A percentile compares a stretch with the other conserved stretches of the same genome.
These are phyloP conservation scores for Telopea speciosissima DNA, from an alignment of 177 flowering plant genomes.

Conservation along the genomic window DNA sequence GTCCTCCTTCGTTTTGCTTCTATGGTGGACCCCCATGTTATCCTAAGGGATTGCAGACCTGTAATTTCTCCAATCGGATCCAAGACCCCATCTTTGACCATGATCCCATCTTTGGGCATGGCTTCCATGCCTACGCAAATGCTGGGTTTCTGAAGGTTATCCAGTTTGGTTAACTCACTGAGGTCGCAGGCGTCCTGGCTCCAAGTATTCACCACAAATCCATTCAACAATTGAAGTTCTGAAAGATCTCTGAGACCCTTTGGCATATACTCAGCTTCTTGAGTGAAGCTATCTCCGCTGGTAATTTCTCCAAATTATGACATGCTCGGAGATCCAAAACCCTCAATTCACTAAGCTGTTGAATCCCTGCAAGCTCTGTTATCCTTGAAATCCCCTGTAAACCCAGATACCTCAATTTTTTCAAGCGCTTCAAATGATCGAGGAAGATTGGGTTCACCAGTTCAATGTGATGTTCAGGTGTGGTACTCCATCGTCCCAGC, in stretches of 20 bases:
- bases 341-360: conserved; percentile 12
- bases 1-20: too few species aligned
- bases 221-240: conserved; percentile 26
- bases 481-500: conserved; percentile 27
- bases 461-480: conserved; percentile 17
- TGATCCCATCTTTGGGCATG: too few species aligned
- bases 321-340: conserved; percentile 34
- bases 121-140: background rate
- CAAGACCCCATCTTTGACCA: too few species aligned
- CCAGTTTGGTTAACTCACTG: conserved; percentile 11
- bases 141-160: conserved; percentile 20
- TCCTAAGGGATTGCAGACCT: conserved; percentile 15
- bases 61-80: background rate
- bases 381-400: conserved; percentile 34
- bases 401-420: conserved; percentile 20
- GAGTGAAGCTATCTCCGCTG: conserved; percentile 13
- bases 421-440: conserved; percentile 14
- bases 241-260: too few species aligned
- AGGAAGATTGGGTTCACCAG: conserved; percentile 12
- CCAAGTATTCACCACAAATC: conserved; percentile 19
- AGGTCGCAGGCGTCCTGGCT: conserved; percentile 12
- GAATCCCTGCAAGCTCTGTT: conserved; percentile 12
- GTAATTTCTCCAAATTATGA: conserved; percentile 25
- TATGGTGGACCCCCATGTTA: conserved; percentile 24
- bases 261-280: conserved; percentile 27